These are phyloP conservation scores for Oemleria cerasiformis DNA, from an alignment of 306 rosid genomes.

Conservation along the genomic window DNA sequence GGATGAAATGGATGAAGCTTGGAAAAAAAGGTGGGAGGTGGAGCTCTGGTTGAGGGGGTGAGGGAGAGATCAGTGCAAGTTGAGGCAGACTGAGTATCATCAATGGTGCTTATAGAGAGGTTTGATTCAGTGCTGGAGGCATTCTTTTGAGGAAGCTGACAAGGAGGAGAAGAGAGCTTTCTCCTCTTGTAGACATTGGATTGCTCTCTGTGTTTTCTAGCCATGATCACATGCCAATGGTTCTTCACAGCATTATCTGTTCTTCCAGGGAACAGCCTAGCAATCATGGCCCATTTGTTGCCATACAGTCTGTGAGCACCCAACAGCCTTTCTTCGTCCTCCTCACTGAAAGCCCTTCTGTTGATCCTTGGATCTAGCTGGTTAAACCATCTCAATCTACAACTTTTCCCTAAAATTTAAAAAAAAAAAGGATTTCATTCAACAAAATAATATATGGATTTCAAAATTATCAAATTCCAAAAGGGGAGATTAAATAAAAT, in stretches of 20 bases:
- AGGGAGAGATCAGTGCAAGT: slow-evolving; percentile 65
- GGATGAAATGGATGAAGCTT: slow-evolving; percentile 19
- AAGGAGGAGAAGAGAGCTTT: slow-evolving; percentile 32
- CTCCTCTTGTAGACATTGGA: slow-evolving; percentile 54
- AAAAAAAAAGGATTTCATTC: neutral
- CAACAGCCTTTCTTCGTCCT: slow-evolving; percentile 73
- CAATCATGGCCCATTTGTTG: slow-evolving; percentile 89
- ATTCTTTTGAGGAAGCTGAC: slow-evolving; percentile 26
- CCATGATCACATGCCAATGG: slow-evolving; percentile 94
- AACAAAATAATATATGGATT: neutral
- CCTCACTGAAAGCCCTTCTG: slow-evolving; percentile 60
- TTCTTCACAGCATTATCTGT: slow-evolving; percentile 95
- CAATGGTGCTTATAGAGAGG: slow-evolving; percentile 45
- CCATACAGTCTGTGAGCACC: slow-evolving; percentile 65
- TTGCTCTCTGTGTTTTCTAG: slow-evolving; percentile 67
- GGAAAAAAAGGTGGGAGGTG: slow-evolving; percentile 12
- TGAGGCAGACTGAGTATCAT: slow-evolving; percentile 49
- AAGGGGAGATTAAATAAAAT: neutral
- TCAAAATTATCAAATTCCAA: neutral
- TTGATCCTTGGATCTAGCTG: slow-evolving; percentile 86
- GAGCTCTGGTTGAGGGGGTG: slow-evolving; percentile 36
- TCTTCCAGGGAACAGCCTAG: slow-evolving; percentile 84
- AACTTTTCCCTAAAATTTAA: slow-evolving; percentile 66
- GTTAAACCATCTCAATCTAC: slow-evolving; percentile 94
- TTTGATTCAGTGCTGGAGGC: slow-evolving; percentile 51